Evolutionary conservation across 1,284 basidiomycete species (phyloP).

Genomic region (Inonotus hispidus): DNA sequence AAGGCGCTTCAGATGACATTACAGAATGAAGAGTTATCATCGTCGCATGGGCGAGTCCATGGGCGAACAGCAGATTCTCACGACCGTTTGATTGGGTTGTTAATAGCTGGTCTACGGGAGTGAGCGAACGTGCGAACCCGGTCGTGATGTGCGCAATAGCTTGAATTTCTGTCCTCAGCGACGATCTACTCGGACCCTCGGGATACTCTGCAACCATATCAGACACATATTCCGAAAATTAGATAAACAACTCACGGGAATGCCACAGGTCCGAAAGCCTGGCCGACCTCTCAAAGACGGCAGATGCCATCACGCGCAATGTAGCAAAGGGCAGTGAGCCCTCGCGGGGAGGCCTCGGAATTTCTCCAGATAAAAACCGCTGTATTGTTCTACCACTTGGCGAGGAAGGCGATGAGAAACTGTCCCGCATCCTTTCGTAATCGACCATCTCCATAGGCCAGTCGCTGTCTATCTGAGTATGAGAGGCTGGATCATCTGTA

Average conservation of each 20-base stretch:
- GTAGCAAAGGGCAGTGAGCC: not conserved
- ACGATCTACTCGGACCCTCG: not conserved
- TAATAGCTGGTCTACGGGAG: slow-evolving; percentile 20
- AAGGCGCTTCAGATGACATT: slow-evolving; percentile 25
- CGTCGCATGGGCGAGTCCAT: slow-evolving; percentile 31
- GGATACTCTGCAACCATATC: not conserved
- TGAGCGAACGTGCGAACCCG: slow-evolving; percentile 28
- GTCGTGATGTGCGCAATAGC: slow-evolving; percentile 26
- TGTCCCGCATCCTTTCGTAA: slow-evolving; percentile 44
- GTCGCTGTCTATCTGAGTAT: slow-evolving; percentile 49
- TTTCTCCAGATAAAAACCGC: slow-evolving; percentile 1
- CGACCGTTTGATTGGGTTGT: slow-evolving; percentile 18
- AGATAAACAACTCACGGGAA: not conserved
- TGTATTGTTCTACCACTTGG: not conserved
- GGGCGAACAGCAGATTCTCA: slow-evolving; percentile 23
- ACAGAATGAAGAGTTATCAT: slow-evolving; percentile 32
- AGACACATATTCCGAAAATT: not conserved
- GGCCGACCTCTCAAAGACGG: slow-evolving; percentile 11
- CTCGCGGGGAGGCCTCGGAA: not conserved
- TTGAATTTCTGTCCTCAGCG: not conserved
- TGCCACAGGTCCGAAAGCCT: not conserved
- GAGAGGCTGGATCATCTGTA: slow-evolving; percentile 31
- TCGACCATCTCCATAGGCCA: slow-evolving; percentile 60
- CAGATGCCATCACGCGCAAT: slow-evolving; percentile 11
- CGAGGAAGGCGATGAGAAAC: not conserved